Conservation (phyloP, 257 asterid genomes). For the Knoxia roxburghii region DNA sequence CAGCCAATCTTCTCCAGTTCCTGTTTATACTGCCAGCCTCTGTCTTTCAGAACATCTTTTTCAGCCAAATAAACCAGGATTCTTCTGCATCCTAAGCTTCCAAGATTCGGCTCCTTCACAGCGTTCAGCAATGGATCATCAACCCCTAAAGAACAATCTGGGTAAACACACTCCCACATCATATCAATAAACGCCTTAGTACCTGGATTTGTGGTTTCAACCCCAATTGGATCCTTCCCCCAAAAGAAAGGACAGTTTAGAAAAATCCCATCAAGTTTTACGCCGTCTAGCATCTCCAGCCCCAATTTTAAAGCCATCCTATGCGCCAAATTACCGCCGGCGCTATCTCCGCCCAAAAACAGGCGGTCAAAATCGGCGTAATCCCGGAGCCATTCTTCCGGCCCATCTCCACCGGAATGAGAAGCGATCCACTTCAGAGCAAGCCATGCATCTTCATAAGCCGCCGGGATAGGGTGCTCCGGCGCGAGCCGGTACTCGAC, state of each 20-base stretch:
- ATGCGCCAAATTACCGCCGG: constrained; percentile 56
- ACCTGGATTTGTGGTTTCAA: constrained; percentile 19
- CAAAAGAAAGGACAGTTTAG: constrained; percentile 49
- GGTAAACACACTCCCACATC: constrained; percentile 40
- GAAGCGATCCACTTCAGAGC: constrained; percentile 55
- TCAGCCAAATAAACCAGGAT: constrained; percentile 45
- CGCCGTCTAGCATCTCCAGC: constrained; percentile 18
- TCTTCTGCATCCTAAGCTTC: constrained; percentile 30
- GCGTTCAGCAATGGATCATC: constrained; percentile 57
- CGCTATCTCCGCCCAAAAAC: constrained; percentile 59
- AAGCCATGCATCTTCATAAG: constrained; percentile 50
- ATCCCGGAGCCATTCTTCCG: constrained; percentile 39
- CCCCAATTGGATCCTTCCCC: constrained; percentile 49
- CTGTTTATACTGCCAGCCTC: constrained; percentile 44
- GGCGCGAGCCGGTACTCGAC: constrained; percentile 66
- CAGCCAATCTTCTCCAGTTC: constrained; percentile 35
- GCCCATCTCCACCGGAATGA: constrained; percentile 23
- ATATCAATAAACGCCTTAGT: constrained; percentile 17
- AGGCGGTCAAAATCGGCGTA: constrained; percentile 42
- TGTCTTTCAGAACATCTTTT: constrained; percentile 29
- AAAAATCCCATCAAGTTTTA: constrained; percentile 42
- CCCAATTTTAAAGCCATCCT: constrained; percentile 38
- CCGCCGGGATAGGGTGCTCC: constrained; percentile 50
- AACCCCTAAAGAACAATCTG: constrained; percentile 40
- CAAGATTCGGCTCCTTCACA: constrained; percentile 29